Conservation (phyloP, 106 monocot genomes). For the Hemerocallis citrina region DNA sequence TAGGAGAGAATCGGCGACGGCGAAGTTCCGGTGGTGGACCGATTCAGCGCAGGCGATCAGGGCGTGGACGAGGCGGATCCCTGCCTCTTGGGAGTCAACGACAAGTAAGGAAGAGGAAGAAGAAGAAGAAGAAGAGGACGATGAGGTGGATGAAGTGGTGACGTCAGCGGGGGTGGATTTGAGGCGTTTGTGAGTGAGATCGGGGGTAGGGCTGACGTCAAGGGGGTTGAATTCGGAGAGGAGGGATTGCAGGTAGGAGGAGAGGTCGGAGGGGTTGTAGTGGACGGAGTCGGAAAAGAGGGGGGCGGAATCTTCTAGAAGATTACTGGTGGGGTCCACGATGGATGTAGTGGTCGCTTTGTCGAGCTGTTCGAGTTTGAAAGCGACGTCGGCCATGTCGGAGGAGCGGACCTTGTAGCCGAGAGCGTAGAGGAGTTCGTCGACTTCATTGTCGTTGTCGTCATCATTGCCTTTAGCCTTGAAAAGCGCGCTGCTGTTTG, state of each 20-base stretch:
- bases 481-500: too few relatives aligned
- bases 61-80: conserved; percentile 73
- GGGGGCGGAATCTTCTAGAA: conserved; percentile 1
- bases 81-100: conserved; percentile 64
- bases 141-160: too few relatives aligned
- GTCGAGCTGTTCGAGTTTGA: conserved; percentile 12
- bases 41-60: conserved; percentile 82
- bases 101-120: conserved; percentile 21
- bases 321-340: not conserved
- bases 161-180: not conserved
- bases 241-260: conserved; percentile 8
- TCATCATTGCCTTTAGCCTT: too few relatives aligned
- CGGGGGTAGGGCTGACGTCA: not conserved
- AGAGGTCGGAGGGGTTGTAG: conserved; percentile 14
- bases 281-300: conserved; percentile 8
- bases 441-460: not conserved
- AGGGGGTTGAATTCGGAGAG: conserved; percentile 7
- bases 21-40: conserved; percentile 47
- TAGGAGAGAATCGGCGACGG: conserved; percentile 40
- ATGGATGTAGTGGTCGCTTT: too few relatives aligned
- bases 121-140: not conserved
- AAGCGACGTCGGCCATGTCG: conserved; percentile 12
- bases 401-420: conserved; percentile 9
- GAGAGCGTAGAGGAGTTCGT: conserved; percentile 8
- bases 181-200: not conserved